phyloP scores from a whole-genome alignment of 805 yeast genomes.

The Myxozyma mucilagina region DNA sequence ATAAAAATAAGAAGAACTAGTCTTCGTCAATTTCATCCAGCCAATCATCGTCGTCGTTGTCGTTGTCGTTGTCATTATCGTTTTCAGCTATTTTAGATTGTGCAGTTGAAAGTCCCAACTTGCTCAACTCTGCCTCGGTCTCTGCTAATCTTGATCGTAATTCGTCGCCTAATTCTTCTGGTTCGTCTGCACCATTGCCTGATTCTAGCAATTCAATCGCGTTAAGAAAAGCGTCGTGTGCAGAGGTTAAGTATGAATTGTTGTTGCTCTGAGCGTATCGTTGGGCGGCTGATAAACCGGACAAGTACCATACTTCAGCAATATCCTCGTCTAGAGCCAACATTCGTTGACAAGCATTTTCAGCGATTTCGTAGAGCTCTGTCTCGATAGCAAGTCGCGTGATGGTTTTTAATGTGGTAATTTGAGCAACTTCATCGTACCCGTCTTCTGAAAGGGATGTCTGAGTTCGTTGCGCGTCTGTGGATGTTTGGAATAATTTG shows the following conservation, averaged over 20 bases:
- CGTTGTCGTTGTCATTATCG: not conserved
- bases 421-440: constrained; percentile 47
- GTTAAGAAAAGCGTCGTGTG: constrained; percentile 13
- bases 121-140: constrained; percentile 9
- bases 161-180: constrained; percentile 17
- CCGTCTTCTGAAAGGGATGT: constrained; percentile 26
- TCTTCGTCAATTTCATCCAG: constrained; percentile 26
- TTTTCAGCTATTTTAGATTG: too few species aligned
- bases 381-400: constrained; percentile 77
- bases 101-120: not conserved
- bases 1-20: not conserved
- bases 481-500: constrained; percentile 61
- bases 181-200: constrained; percentile 8
- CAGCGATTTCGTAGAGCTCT: constrained; percentile 65
- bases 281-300: constrained; percentile 59
- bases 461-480: constrained; percentile 37
- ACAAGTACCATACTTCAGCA: constrained; percentile 78
- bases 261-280: constrained; percentile 4
- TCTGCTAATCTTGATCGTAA: constrained; percentile 5
- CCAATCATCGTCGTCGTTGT: constrained; percentile 26
- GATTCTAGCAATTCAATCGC: constrained; percentile 16
- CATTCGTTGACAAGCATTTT: constrained; percentile 61
- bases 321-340: constrained; percentile 83
- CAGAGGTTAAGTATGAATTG: not conserved
- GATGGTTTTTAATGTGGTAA: constrained; percentile 72